Evolutionary conservation across 768 basidiomycete genomes (phyloP), one percentile per base, ranked within the genome.

Genomic region (Tubosaeta sp.): DNA sequence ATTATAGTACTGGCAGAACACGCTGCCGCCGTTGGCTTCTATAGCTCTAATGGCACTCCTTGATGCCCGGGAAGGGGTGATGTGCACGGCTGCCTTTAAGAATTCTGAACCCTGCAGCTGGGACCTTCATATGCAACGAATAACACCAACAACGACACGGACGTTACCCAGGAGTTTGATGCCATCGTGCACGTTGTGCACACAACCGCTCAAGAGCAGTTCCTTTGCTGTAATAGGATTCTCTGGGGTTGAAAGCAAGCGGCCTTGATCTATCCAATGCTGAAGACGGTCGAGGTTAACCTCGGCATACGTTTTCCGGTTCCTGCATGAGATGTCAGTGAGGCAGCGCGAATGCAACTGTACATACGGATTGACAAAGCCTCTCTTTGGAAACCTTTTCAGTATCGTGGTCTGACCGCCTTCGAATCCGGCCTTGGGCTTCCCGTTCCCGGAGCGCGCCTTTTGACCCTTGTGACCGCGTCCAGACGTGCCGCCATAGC

Each of bases 381-480:
- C 97, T 43, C 83, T 80, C 75, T 99, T 99, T 6, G 97, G 97
- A 65, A 95, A 89, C 41, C 85, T 75, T 57, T 91, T 85, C 6
- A 89, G 86, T 49, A 98, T 83, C 13, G 95, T 91, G 5, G 95
- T 97, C 69, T 97, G 95, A 56, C 97, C 97, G 65, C 97, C 97
- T 70, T 97, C 97, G 57, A 97, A 99, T 6, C 91, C 86, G 26
- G 82, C 77, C 59, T 79, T 81, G 29, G 82, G 85, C 60, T 91
- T 88, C 5, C 92, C 90, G 53, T 86, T 84, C 2, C 95, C 95
- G 5, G 91, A 83, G 56, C 95, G 84, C 34, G 97, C 86, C 54
- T 94, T 95, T 71, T 95, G 93, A 60, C 97, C 97, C 62, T 99
- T 99, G 70, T 90, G 81, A 72, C 97, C 97, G 50, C 92, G 81